Conservation (phyloP, 345 rosid genomes). For the Hypericum perforatum region DNA sequence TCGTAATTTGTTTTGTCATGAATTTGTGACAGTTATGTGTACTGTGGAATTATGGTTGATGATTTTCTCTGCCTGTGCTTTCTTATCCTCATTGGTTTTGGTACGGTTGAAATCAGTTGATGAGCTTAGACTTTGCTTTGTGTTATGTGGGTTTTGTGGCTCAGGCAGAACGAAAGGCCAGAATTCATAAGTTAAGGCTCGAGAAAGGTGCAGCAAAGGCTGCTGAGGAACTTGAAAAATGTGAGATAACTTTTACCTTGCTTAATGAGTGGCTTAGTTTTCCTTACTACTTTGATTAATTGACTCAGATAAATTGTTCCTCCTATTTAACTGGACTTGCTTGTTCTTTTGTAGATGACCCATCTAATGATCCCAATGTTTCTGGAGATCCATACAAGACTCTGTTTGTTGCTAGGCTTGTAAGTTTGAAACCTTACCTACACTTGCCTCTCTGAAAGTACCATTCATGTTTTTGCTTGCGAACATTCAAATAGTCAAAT, state of each 20-base stretch:
- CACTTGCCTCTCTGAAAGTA: slow-evolving; percentile 3
- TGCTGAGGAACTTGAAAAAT: slow-evolving; percentile 64
- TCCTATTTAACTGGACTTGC: background rate
- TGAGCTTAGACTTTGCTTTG: no score
- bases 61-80: background rate
- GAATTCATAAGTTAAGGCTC: slow-evolving; percentile 64
- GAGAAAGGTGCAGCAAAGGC: slow-evolving; percentile 87
- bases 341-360: slow-evolving; percentile 60
- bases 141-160: background rate
- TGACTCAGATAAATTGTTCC: no score
- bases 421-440: slow-evolving; percentile 21
- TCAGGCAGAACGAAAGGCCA: slow-evolving; percentile 65
- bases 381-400: slow-evolving; percentile 99
- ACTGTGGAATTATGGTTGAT: background rate
- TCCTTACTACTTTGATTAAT: background rate
- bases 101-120: no score
- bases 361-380: slow-evolving; percentile 57
- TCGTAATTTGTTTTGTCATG: no score
- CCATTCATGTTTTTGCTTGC: background rate
- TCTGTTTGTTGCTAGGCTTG: slow-evolving; percentile 88
- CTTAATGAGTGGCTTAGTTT: slow-evolving; percentile 5
- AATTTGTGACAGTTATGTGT: background rate
- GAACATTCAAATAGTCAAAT: no score
- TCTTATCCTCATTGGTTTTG: no score
- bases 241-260: slow-evolving; percentile 27